These are phyloP conservation scores for Aspergillus avenaceus DNA, from an alignment of 495 filamentous ascomycete genomes.

Conservation along the genomic window DNA sequence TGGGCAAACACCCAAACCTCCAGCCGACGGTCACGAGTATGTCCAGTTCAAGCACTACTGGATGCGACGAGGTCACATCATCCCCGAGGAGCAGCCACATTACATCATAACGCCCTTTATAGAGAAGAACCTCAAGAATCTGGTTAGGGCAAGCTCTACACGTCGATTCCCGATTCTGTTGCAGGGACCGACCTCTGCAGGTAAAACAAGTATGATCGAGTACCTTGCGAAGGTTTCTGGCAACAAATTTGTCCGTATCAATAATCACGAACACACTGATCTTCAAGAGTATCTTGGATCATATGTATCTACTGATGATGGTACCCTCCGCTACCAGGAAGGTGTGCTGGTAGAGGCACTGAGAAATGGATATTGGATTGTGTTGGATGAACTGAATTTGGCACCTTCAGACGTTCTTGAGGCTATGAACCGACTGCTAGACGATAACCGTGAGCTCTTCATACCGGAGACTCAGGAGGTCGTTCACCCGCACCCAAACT, in stretches of 20 bases:
- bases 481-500: constrained; percentile 85
- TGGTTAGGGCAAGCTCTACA: constrained; percentile 88
- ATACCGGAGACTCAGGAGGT: constrained; percentile 96
- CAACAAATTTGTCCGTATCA: constrained; percentile 96
- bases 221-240: constrained; percentile 93
- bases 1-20: constrained; percentile 67
- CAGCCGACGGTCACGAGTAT: constrained; percentile 70
- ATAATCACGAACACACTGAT: constrained; percentile 99
- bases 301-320: constrained; percentile 81
- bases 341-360: constrained; percentile 91
- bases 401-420: constrained; percentile 96
- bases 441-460: constrained; percentile 96
- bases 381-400: constrained; percentile 94
- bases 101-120: constrained; percentile 98
- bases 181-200: constrained; percentile 93
- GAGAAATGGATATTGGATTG: constrained; percentile 93
- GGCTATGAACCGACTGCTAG: constrained; percentile 87
- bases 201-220: constrained; percentile 99
- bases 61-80: constrained; percentile 69
- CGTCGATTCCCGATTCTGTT: constrained; percentile 91
- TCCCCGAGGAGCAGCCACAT: constrained; percentile 67
- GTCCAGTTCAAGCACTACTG: constrained; percentile 92
- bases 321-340: constrained; percentile 85
- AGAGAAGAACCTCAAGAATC: constrained; percentile 86
- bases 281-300: constrained; percentile 96